Evolutionary conservation across 179 eudicot genomes (phyloP), one percentile per base, ranked within the genome.

Genomic region (Spergularia azorica): DNA sequence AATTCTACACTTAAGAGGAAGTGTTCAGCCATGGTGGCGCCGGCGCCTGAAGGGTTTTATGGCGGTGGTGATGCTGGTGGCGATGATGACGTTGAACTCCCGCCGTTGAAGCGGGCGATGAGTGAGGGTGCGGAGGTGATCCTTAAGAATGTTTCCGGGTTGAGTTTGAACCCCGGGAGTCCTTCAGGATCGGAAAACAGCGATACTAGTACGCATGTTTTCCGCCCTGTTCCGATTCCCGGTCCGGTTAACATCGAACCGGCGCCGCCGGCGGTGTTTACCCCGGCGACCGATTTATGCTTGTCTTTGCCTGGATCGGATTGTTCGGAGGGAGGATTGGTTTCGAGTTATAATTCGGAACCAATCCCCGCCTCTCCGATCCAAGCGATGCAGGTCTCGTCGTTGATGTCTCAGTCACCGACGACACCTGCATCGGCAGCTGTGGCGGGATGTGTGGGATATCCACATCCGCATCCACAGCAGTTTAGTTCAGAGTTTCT

Each of bases 1-100:
- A 85, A 85, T 70, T 83, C 86, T 1, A 85, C 88, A 1, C 72
- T 85, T 38, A 85, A 85, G 80, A 32, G 88, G 1, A 85, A 85
- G 60, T 85, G 82, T n/a, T 80, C 86, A 10, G 78, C 79, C n/a
- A 77, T 85, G 76, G 75, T 82, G 5, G 67, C 81, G 0, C 75
- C 81, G 0, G 55, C 77, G 32, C 68, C 80, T 9, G 80, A 77
- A 5, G 62, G 43, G 3, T 71, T 63, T 18, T 13, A 74, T 32
- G 67, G 52, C 58, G 26, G 16, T 12, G n/a, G 16, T 3, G 74
- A 15, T 26, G 16, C 70, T 3, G 63, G n/a, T 9, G 79, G 50
- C 17, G 58, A 55, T 2, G 16, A 36, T 8, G 75, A 57, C 3
- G 10, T 57, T 58, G 64, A 72, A 39, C 60, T 8, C 11, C 82